Evolutionary conservation across 371 early-diverging fungal species (phyloP), one percentile per base, ranked within the genome.

Genomic region (Mortierella sp.): DNA sequence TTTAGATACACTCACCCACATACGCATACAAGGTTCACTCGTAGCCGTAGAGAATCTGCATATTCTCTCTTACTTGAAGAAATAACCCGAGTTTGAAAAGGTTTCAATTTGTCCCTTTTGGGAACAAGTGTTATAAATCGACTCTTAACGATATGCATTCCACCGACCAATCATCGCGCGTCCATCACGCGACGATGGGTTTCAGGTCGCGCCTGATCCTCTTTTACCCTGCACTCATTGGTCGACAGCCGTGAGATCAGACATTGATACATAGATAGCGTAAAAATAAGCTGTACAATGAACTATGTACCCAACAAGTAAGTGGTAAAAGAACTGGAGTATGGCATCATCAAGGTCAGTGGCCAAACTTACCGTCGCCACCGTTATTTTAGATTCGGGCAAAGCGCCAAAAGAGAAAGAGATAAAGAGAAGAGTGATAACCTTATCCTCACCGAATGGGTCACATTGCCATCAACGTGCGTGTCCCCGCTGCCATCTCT

Each of bases 151-250:
- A 55, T 26, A 55, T 55, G 55, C 14, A 28, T 10, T 5, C 14
- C 28, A 4, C 55, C 28, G 28, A 28, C 55, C 55, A 55, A 55
- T 55, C 55, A 55, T 55, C 28, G 24, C 55, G 55, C 55, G 55
- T 28, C 1, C 55, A 55, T 55, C 55, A 55, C 55, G 55, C 55
- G 55, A 55, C 11, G 10, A 24, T 55, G 28, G 55, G 55, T 55
- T 55, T 55, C 55, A 55, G 55, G 28, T 55, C 55, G 55, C 55
- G 55, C 54, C 54, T 26, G 54, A 52, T 52, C 5, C 54, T 52
- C 5, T 52, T 26, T 52, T 24, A 14, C 54, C 3, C 24, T 10
- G 5, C 11, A 24, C 11, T 52, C 54, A 52, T 52, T 52, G 54
- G 54, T 26, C 26, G 24, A 52, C 11, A 55, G 9, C 28, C 20